Evolutionary conservation across 1,284 basidiomycete species (phyloP), one percentile per base, ranked within the genome.

Genomic region (Rugosomyces carneus): DNA sequence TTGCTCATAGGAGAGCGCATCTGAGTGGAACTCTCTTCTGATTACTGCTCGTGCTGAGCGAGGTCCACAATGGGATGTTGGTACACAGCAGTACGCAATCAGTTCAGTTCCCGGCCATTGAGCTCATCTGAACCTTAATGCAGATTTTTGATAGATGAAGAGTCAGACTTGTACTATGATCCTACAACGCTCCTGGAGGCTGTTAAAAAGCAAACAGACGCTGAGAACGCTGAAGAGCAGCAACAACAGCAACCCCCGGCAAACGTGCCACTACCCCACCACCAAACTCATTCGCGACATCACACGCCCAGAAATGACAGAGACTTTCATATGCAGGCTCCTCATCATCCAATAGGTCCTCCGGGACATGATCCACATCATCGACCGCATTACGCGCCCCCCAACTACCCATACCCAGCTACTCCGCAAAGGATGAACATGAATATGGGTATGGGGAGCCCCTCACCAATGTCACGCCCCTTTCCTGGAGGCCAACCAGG

Each of bases 21-120:
- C 85, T 2, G 84, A 89, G 53, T 90, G 87, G 87, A 90, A 90
- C 55, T 89, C 87, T 0, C 57, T 88, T 40, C 67, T 90, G 38
- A 75, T 80, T 49, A 84, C 80, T 29, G 87, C 87, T 3, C 76
- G 88, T 31, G 88, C 87, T 7, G 78, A 83, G 49, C 71, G 87
- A 50, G 87, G 88, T 0, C 87, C 87, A 3, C 88, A 89, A 55
- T 90, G 87, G 87, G 87, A 90, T 61, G 72, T 89, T 29, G 84
- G 84, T 18, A 88, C 87, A 16, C 87, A 90, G 62, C 80, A 84
- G 88, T 90, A 47, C 45, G 70, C 64, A 11, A 36, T 16, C 16
- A 40, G 40, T 42, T 40, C 10, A 35, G 49, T 27, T 9, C 18
- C 8, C 13, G 27, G 38, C 26, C 24, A 38, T 40, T 39, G 18